These are phyloP conservation scores for Fusarium devonianum DNA, from an alignment of 2,329 filamentous ascomycete species.

Conservation along the genomic window DNA sequence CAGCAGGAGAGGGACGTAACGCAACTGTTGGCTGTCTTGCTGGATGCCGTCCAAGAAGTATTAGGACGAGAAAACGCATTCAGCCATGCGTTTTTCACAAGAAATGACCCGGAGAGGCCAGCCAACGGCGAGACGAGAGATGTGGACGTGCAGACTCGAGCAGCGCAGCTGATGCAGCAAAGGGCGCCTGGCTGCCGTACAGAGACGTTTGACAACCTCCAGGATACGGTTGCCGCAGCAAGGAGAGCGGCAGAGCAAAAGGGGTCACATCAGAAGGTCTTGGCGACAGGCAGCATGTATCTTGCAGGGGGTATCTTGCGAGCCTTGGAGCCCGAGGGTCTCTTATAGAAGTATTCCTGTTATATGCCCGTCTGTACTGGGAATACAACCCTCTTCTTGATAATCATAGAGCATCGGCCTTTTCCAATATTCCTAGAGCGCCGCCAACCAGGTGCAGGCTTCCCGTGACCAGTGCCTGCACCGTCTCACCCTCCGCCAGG, in stretches of 20 bases:
- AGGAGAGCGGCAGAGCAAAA: slow-evolving; percentile 49
- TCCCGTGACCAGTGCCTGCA: slow-evolving; percentile 64
- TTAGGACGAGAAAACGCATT: slow-evolving; percentile 59
- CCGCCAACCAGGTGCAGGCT: slow-evolving; percentile 70
- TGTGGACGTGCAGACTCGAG: slow-evolving; percentile 69
- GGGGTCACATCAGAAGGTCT: slow-evolving; percentile 60
- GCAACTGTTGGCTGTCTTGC: slow-evolving; percentile 68
- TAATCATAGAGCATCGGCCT: slow-evolving; percentile 52
- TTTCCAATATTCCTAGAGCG: slow-evolving; percentile 58
- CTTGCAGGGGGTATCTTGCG: slow-evolving; percentile 81
- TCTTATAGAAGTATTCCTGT: slow-evolving; percentile 41
- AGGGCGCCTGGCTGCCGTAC: slow-evolving; percentile 57
- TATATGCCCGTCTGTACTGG: slow-evolving; percentile 5
- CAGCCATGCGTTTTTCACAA: slow-evolving; percentile 79
- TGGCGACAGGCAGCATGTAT: slow-evolving; percentile 86
- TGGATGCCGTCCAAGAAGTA: slow-evolving; percentile 59
- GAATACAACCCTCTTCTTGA: background rate
- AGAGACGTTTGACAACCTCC: slow-evolving; percentile 70
- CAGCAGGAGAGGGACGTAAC: slow-evolving; percentile 84
- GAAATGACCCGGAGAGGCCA: slow-evolving; percentile 63
- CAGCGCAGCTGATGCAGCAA: slow-evolving; percentile 67
- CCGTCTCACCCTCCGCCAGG: slow-evolving; percentile 44
- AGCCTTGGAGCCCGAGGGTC: slow-evolving; percentile 63
- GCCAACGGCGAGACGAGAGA: slow-evolving; percentile 51
- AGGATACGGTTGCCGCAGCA: slow-evolving; percentile 70